Evolutionary conservation across 2,329 filamentous ascomycete species (phyloP), one percentile per base, ranked within the genome.

Genomic region (Coniochaeta prunicola): DNA sequence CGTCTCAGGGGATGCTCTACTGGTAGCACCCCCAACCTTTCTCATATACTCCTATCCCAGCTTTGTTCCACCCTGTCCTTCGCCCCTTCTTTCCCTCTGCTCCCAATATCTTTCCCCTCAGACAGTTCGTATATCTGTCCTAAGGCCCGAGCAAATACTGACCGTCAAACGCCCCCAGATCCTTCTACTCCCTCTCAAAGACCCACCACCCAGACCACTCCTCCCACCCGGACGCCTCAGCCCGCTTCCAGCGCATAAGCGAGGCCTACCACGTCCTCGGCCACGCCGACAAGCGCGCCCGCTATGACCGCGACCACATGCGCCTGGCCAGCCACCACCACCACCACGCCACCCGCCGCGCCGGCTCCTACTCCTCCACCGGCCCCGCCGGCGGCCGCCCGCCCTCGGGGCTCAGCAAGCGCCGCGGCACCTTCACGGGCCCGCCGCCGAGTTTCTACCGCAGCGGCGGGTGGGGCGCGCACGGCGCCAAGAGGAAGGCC

Each of bases 151-250:
- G n/a, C n/a, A n/a, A n/a, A 8, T 34, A 26, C 57, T 56, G 8
- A 1, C 28, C 28, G 13, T 21, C 31, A 40, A 50, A 34, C 26
- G 15, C 21, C 21, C 34, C 59, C 53, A 87, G 83, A 67, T 84
- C 84, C 65, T 99, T 97, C 83, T 97, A 97, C 80, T 75, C 82
- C 61, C 89, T 97, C 71, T 96, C 92, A 69, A 96, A 97, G 75
- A 77, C 82, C 58, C 88, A 96, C 80, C 94, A 99, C 74, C 94
- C 94, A 1, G 94, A 99, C 80, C 86, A 87, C 79, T 90, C 82
- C 61, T 70, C 82, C 65, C 88, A 96, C 73, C 88, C 90, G 4
- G 70, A 76, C 60, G 89, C 92, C 62, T 80, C 86, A 4, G 76
- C 83, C 59, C 89, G 87, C 70, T 99, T 96, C 80, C 85, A 92